phyloP scores from a whole-genome alignment of 108 stramenopile species.

The Asterionellopsis glacialis region DNA sequence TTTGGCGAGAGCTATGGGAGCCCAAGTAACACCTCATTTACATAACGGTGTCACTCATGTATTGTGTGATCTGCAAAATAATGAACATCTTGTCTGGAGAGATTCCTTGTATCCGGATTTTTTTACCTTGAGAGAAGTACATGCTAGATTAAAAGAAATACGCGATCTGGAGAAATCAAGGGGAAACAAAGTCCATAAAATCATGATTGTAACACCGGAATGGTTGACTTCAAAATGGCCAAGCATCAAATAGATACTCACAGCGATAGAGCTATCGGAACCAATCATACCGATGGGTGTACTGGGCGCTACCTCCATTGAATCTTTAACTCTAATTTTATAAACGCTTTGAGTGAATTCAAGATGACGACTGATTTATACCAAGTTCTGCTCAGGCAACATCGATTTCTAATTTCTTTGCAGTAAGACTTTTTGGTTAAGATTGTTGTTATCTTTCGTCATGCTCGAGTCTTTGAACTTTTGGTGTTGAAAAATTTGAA shows the following conservation, averaged over 20 bases:
- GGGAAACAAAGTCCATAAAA: neutral
- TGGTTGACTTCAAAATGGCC: constrained; percentile 20
- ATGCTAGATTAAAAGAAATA: too few species aligned
- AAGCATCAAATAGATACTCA: neutral
- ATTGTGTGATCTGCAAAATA: constrained; percentile 36
- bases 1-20: constrained; percentile 50
- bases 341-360: constrained; percentile 3
- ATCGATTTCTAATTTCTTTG: constrained; percentile 21
- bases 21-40: constrained; percentile 39
- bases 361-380: constrained; percentile 1
- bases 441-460: too few species aligned
- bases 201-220: constrained; percentile 19
- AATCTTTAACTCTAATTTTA: neutral
- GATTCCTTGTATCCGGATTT: too few species aligned
- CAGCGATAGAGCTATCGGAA: too few species aligned
- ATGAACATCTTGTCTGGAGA: too few species aligned
- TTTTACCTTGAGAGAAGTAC: too few species aligned
- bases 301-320: constrained; percentile 1
- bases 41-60: constrained; percentile 59
- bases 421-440: constrained; percentile 2
- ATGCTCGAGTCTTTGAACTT: too few species aligned
- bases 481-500: too few species aligned
- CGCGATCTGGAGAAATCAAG: too few species aligned
- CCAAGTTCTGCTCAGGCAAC: constrained; percentile 2
- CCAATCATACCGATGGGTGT: neutral